Evolutionary conservation across 768 basidiomycete genomes (phyloP).

Genomic region (Podaxis mareebaensis): DNA sequence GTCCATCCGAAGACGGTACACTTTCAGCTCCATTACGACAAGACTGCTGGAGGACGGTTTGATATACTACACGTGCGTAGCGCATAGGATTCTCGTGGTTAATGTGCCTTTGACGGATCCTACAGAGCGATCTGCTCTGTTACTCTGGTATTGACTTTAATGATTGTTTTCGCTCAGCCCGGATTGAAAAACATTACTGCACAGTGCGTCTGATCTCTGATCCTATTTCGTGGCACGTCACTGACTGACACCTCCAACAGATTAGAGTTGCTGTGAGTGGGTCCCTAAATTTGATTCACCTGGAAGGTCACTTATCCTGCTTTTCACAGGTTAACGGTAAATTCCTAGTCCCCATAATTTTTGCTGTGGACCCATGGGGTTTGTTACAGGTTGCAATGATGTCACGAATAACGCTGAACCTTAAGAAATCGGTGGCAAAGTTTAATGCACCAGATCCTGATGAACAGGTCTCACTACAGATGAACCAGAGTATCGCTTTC

Average conservation of each 20-base stretch:
- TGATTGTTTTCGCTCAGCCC: conserved; percentile 42
- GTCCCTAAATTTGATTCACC: conserved; percentile 7
- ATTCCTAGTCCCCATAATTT: neutral
- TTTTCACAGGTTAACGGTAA: conserved; percentile 24
- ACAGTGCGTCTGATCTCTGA: conserved; percentile 35
- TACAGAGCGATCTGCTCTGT: conserved; percentile 43
- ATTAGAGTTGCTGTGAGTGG: conserved; percentile 40
- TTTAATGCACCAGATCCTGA: conserved; percentile 17
- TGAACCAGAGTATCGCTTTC: neutral
- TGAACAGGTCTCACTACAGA: neutral
- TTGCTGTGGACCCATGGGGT: neutral
- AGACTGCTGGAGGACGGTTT: conserved; percentile 44
- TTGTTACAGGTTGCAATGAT: conserved; percentile 58
- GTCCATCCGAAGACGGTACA: conserved; percentile 31
- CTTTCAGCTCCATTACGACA: conserved; percentile 27
- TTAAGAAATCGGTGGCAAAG: conserved; percentile 43
- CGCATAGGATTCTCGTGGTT: neutral
- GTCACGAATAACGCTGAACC: conserved; percentile 65
- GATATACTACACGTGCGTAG: conserved; percentile 42
- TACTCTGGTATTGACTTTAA: conserved; percentile 41
- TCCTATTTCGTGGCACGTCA: conserved; percentile 16
- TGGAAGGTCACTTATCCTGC: neutral
- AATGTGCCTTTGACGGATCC: neutral
- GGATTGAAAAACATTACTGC: conserved; percentile 48
- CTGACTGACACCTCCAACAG: conserved; percentile 20